A percentile compares a stretch with the other conserved stretches of the same genome.
These are phyloP conservation scores for Termitomyces sp. DNA, from an alignment of 768 basidiomycete species.

Conservation along the genomic window DNA sequence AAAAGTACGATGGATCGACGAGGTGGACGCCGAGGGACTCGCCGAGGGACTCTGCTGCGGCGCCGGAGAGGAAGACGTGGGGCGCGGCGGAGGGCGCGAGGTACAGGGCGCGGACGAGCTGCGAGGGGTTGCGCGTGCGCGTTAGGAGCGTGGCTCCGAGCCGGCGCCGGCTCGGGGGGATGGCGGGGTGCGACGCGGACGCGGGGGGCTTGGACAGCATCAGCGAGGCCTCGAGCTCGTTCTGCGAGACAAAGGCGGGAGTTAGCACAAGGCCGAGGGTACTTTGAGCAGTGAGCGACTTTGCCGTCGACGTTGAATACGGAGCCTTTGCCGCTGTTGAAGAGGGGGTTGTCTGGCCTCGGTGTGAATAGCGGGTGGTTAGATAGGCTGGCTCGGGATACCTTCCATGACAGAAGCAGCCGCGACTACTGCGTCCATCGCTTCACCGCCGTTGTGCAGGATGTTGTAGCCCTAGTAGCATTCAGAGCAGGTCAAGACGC, in stretches of 20 bases:
- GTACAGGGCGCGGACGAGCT: conserved; percentile 66
- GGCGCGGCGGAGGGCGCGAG: conserved; percentile 56
- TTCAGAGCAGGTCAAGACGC: background rate
- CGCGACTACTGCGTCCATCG: conserved; percentile 77
- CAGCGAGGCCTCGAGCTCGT: conserved; percentile 76
- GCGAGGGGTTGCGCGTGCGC: conserved; percentile 65
- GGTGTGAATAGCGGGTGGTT: background rate
- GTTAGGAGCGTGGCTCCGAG: conserved; percentile 62
- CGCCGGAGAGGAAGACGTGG: conserved; percentile 69
- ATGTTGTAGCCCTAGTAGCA: conserved; percentile 49
- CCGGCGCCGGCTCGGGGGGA: conserved; percentile 57
- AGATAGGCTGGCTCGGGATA: conserved; percentile 16
- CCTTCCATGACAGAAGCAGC: conserved; percentile 75
- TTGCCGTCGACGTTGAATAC: conserved; percentile 81
- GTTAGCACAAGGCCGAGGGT: background rate
- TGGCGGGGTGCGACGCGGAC: conserved; percentile 50
- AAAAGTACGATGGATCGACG: conserved; percentile 76
- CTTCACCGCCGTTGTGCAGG: conserved; percentile 65
- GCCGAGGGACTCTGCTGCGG: conserved; percentile 57
- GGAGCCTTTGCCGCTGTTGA: conserved; percentile 77
- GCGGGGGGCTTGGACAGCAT: conserved; percentile 78
- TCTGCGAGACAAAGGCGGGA: conserved; percentile 33
- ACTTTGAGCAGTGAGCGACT: conserved; percentile 30
- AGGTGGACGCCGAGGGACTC: conserved; percentile 46
- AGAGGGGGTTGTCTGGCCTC: conserved; percentile 60